phyloP scores from a whole-genome alignment of 305 asterid genomes.

The Fraxinus angustifolia region DNA sequence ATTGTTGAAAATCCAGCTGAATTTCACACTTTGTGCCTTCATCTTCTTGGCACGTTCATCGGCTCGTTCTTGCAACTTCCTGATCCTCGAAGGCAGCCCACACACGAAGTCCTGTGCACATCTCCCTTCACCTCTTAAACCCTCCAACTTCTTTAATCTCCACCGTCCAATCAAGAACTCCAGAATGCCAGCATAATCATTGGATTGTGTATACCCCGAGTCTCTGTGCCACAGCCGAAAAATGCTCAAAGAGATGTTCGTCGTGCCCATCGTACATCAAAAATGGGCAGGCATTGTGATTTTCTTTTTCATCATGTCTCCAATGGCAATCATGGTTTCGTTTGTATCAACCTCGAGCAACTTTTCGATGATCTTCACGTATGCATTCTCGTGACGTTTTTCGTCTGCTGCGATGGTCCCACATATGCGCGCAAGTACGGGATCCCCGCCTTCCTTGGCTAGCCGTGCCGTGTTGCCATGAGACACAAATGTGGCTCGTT shows the following conservation, averaged over 20 bases:
- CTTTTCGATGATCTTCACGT: constrained; percentile 25
- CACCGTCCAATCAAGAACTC: constrained; percentile 35
- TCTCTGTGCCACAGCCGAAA: constrained; percentile 28
- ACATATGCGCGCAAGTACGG: constrained; percentile 30
- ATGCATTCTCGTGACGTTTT: constrained; percentile 40
- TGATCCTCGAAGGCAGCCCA: constrained; percentile 25
- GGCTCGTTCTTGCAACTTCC: constrained; percentile 31
- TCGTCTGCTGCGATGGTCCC: constrained; percentile 43
- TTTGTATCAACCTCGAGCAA: constrained; percentile 33
- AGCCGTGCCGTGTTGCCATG: constrained; percentile 38
- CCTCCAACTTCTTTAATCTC: constrained; percentile 34
- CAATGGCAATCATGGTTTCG: constrained; percentile 27
- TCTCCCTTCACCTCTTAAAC: constrained; percentile 32
- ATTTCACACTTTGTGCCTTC: constrained; percentile 9
- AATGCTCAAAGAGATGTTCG: constrained; percentile 29
- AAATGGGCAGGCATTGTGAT: constrained; percentile 34
- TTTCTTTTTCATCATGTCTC: constrained; percentile 38
- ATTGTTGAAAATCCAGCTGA: constrained; percentile 36
- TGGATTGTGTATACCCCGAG: constrained; percentile 30
- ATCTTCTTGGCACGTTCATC: constrained; percentile 32
- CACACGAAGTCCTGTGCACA: constrained; percentile 37
- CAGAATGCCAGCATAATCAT: constrained; percentile 33
- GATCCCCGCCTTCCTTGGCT: constrained; percentile 36
- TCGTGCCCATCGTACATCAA: constrained; percentile 36
- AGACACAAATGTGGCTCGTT: constrained; percentile 37